Base-by-base conservation (phyloP, 768 basidiomycete genomes). In the Tricholoma furcatifolium region DNA sequence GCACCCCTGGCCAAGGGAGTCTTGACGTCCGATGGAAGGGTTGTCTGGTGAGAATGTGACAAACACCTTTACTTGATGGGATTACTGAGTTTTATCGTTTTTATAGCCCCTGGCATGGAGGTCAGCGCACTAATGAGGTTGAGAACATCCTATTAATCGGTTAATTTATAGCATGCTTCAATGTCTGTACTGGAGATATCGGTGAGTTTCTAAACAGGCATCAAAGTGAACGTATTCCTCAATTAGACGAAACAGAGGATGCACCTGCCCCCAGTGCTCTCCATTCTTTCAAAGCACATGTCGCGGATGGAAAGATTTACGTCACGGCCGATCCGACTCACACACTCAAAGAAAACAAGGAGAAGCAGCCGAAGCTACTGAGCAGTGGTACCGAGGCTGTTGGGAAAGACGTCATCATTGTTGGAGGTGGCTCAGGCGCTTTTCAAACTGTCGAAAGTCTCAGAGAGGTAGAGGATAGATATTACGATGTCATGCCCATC, bases 1-100 rank as follows among this genome's bases (percentile, higher is more conserved):
- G 93, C 93, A 2, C 91, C 92, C 1, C 76, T 95, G 2, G 83
- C 76, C 4, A 92, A 91, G 67, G 93, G 92, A 47, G 85, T 92
- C 9, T 73, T 93, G 50, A 81, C 86, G 7, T 77, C 86, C 31
- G 87, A 89, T 65, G 92, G 89, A 9, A 74, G 88, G 54, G 80
- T 95, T 17, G 82, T 88, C 44, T 95, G 93, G 85, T 84, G 63
- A 45, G 82, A 67, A 23, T 51, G 17, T 35, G 34, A 41, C 40
- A 34, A 18, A 1, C 5, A 11, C 21, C 21, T 23, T 21, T 18
- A 30, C 14, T 36, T 32, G 35, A 3, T 18, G 11, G 15, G 21
- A 38, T 41, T 17, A 52, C 23, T 15, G 36, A 15, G 23, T 30
- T 34, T 38, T 51, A 2, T 54, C 42, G 17, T 27, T 34, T 34